Percentiles rank a stretch among this genome's conserved stretches.
phyloP scores from a whole-genome alignment of 1,284 basidiomycete species.

The Marasmius sp. region DNA sequence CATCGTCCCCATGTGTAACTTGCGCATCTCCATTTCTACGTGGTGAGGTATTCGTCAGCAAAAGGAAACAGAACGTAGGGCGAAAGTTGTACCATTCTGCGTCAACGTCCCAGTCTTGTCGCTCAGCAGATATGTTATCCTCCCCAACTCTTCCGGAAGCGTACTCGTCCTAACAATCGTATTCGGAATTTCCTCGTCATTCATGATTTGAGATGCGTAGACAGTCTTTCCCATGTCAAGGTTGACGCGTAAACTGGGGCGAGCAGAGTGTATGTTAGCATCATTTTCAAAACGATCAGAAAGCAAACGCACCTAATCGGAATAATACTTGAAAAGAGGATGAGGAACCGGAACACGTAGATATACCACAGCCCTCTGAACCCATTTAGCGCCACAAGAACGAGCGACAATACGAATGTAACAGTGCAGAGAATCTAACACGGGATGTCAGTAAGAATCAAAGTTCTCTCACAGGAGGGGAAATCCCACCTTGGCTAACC shows the following conservation, averaged over 20 bases:
- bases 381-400: conserved; percentile 93
- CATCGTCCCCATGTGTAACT: conserved; percentile 98
- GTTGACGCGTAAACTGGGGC: conserved; percentile 87
- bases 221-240: conserved; percentile 99
- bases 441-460: background rate
- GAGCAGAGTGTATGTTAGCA: background rate
- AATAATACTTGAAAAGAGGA: conserved; percentile 98
- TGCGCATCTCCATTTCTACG: conserved; percentile 98
- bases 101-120: conserved; percentile 99
- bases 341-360: conserved; percentile 95
- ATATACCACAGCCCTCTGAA: conserved; percentile 97
- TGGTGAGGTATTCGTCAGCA: background rate
- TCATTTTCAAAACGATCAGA: background rate
- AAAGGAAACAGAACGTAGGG: background rate
- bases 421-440: conserved; percentile 88
- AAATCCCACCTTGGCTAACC: conserved; percentile 81
- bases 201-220: conserved; percentile 94
- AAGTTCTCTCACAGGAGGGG: background rate
- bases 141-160: conserved; percentile 93
- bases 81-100: conserved; percentile 76
- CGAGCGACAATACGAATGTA: conserved; percentile 89
- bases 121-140: conserved; percentile 94
- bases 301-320: conserved; percentile 82
- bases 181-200: conserved; percentile 87
- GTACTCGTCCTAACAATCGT: conserved; percentile 98